These are phyloP conservation scores for Globisporangium parvum DNA, from an alignment of 352 stramenopile species.

Conservation along the genomic window DNA sequence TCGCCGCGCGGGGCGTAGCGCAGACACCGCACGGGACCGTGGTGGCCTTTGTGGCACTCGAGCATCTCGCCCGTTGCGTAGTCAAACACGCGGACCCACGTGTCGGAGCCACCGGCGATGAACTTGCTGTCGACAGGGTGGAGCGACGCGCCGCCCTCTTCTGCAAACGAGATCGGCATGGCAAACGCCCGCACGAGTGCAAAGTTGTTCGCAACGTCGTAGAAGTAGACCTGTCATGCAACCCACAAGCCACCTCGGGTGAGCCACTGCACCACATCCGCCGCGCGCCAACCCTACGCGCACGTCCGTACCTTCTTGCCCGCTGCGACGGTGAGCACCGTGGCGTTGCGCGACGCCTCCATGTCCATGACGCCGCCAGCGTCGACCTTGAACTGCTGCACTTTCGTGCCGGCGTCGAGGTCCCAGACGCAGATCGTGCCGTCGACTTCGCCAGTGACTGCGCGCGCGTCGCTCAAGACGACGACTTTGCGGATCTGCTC, in stretches of 20 bases:
- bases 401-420: slow-evolving; percentile 36
- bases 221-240: slow-evolving; percentile 91
- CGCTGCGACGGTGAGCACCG: slow-evolving; percentile 87
- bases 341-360: slow-evolving; percentile 58
- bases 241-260: too few relatives aligned
- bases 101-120: slow-evolving; percentile 91
- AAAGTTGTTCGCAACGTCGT: slow-evolving; percentile 71
- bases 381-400: slow-evolving; percentile 55
- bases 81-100: slow-evolving; percentile 97
- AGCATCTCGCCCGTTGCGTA: slow-evolving; percentile 88
- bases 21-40: slow-evolving; percentile 96
- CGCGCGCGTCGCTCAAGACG: slow-evolving; percentile 41
- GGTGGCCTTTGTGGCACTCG: slow-evolving; percentile 96
- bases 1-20: slow-evolving; percentile 91
- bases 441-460: slow-evolving; percentile 69
- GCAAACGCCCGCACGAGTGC: slow-evolving; percentile 59
- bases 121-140: slow-evolving; percentile 82
- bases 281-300: too few relatives aligned
- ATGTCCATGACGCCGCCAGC: slow-evolving; percentile 81
- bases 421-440: slow-evolving; percentile 71
- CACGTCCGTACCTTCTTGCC: slow-evolving; percentile 90
- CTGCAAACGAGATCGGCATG: slow-evolving; percentile 89
- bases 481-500: slow-evolving; percentile 81
- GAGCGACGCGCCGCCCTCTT: slow-evolving; percentile 88
- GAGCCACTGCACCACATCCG: too few relatives aligned